Conservation (phyloP, 345 rosid species). For the Euphorbia lathyris region DNA sequence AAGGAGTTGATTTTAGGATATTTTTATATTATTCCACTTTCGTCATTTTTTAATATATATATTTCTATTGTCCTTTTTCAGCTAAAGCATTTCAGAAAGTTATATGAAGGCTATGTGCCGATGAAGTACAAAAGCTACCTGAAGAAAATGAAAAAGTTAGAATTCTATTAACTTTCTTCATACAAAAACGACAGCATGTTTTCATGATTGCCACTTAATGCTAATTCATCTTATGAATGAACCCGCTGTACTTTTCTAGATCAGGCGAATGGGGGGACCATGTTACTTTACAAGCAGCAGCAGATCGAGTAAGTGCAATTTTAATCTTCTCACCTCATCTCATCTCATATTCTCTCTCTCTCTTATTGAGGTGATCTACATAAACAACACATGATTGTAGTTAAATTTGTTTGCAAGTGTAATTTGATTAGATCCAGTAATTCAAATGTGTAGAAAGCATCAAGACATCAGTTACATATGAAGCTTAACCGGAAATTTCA, state of each 20-base stretch:
- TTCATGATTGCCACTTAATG: constrained; percentile 11
- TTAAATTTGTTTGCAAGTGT: too few relatives aligned
- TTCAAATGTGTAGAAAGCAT: too few relatives aligned
- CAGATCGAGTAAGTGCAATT: constrained; percentile 72
- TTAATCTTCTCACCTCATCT: constrained; percentile 2
- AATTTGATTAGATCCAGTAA: too few relatives aligned
- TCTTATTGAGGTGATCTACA: too few relatives aligned
- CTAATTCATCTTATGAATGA: constrained; percentile 24
- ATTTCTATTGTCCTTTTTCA: constrained; percentile 32
- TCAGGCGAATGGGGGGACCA: constrained; percentile 98
- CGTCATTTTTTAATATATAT: not conserved
- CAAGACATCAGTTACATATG: too few relatives aligned
- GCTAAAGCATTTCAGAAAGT: constrained; percentile 65
- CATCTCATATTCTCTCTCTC: not conserved
- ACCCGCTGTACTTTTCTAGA: constrained; percentile 35
- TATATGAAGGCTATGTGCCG: constrained; percentile 84
- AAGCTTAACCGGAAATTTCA: too few relatives aligned
- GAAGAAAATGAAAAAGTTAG: constrained; percentile 88
- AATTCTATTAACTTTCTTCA: constrained; percentile 32
- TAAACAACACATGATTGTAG: too few relatives aligned
- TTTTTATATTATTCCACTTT: not conserved
- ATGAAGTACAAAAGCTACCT: constrained; percentile 77
- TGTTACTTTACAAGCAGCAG: constrained; percentile 92
- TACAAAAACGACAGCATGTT: constrained; percentile 13
- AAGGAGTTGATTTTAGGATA: not conserved